A percentile compares a stretch with the other conserved stretches of the same genome.
Conservation (phyloP, 129 eudicot species). For the Apium graveolens region DNA sequence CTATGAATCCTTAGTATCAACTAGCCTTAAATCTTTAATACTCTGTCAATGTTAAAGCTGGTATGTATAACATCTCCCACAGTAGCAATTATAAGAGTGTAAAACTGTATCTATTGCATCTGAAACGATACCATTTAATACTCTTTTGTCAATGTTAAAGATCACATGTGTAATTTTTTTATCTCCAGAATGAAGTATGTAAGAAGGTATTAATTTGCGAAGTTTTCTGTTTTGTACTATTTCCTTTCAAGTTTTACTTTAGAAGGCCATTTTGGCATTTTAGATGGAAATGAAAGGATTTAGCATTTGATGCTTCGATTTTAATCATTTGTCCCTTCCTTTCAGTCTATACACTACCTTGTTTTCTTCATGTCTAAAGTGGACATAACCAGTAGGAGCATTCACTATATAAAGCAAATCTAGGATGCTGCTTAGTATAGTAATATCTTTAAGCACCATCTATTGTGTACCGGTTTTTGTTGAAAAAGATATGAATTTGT, state of each 20-base stretch:
- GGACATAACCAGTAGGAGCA: neutral
- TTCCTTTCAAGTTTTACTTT: neutral
- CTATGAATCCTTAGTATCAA: neutral
- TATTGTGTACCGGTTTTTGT: neutral
- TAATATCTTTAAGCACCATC: neutral
- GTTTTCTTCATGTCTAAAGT: neutral
- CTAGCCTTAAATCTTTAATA: neutral
- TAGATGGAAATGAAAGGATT: neutral
- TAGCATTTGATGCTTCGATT: neutral
- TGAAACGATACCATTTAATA: neutral
- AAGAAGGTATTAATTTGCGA: neutral
- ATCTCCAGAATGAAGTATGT: neutral
- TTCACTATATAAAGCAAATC: neutral
- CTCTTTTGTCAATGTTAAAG: neutral
- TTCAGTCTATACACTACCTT: neutral
- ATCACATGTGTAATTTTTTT: neutral
- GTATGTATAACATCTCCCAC: neutral
- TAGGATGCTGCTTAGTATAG: conserved; percentile 1
- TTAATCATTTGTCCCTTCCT: neutral
- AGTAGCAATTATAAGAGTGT: neutral
- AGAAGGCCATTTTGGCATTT: neutral
- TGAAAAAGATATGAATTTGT: neutral
- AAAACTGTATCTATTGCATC: neutral
- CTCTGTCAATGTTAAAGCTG: neutral
- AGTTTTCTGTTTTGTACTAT: neutral